Conservation (phyloP, 305 asterid species). For the Ajuga reptans region DNA sequence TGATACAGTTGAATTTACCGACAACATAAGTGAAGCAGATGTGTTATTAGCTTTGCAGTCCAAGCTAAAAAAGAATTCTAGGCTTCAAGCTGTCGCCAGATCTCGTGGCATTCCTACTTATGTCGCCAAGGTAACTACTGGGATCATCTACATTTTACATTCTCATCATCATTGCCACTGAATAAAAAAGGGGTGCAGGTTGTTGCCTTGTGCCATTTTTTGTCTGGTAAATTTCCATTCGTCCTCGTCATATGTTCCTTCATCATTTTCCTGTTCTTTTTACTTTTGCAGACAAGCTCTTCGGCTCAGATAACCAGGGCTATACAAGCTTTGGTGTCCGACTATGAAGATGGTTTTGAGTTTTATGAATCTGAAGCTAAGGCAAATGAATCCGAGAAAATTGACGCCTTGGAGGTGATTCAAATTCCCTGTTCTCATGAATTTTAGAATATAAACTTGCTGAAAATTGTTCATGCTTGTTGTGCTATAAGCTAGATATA, state of each 20-base stretch:
- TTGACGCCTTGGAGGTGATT: slow-evolving; percentile 91
- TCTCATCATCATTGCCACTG: not conserved
- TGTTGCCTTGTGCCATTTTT: slow-evolving; percentile 17
- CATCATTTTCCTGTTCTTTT: not conserved
- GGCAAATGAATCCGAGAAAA: slow-evolving; percentile 63
- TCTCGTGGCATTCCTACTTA: slow-evolving; percentile 80
- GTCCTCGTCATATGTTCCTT: not conserved
- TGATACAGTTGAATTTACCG: slow-evolving; percentile 56
- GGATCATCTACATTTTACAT: slow-evolving; percentile 12
- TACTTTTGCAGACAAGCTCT: slow-evolving; percentile 55
- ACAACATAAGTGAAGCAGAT: slow-evolving; percentile 91
- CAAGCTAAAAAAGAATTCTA: slow-evolving; percentile 81
- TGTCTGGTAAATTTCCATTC: slow-evolving; percentile 1
- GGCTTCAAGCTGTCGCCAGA: slow-evolving; percentile 90
- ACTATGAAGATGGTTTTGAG: slow-evolving; percentile 55
- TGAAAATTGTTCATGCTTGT: not conserved
- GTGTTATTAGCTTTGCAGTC: slow-evolving; percentile 77
- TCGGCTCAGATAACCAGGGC: slow-evolving; percentile 58
- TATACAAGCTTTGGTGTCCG: slow-evolving; percentile 50
- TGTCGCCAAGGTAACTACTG: slow-evolving; percentile 50
- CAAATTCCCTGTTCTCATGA: slow-evolving; percentile 3
- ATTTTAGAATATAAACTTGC: not conserved
- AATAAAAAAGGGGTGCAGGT: not conserved
- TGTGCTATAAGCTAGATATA: slow-evolving; percentile 7
- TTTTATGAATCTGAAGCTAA: slow-evolving; percentile 54